Evolutionary conservation across 805 yeast species (phyloP).

Genomic region (Sugiyamaella chiloensis): DNA sequence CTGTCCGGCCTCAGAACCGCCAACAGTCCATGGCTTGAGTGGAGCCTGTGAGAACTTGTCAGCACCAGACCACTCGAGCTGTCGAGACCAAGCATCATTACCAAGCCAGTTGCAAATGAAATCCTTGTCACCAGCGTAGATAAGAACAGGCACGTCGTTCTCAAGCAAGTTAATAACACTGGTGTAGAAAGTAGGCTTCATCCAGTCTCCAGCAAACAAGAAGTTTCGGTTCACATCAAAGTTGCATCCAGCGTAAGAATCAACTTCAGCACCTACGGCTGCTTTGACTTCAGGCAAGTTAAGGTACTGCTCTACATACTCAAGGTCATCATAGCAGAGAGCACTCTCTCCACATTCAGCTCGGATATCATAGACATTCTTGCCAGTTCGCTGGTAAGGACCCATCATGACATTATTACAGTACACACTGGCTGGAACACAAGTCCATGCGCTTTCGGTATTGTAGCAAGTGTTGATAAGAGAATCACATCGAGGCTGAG

Average conservation of each 20-base stretch:
- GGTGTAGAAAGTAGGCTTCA: conserved; percentile 79
- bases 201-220: conserved; percentile 84
- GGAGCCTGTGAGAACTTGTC: conserved; percentile 48
- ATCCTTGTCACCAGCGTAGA: conserved; percentile 96
- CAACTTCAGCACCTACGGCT: conserved; percentile 90
- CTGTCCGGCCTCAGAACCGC: conserved; percentile 36
- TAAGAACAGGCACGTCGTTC: conserved; percentile 70
- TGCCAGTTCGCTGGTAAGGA: conserved; percentile 80
- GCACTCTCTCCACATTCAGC: conserved; percentile 62
- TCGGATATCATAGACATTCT: conserved; percentile 89
- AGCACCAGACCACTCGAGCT: conserved; percentile 62
- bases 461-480: conserved; percentile 78
- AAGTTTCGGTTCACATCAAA: conserved; percentile 81
- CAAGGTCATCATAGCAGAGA: conserved; percentile 78
- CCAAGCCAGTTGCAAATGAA: conserved; percentile 97
- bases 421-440: conserved; percentile 88
- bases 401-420: conserved; percentile 82
- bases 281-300: conserved; percentile 71
- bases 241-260: conserved; percentile 69
- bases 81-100: conserved; percentile 75
- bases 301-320: conserved; percentile 72
- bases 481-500: conserved; percentile 73
- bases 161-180: conserved; percentile 71
- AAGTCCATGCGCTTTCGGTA: conserved; percentile 69
- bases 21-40: conserved; percentile 35